Percentiles rank a stretch among this genome's conserved stretches.
Conservation (phyloP, 208 protist species). For the Blastocrithidia nonstop region DNA sequence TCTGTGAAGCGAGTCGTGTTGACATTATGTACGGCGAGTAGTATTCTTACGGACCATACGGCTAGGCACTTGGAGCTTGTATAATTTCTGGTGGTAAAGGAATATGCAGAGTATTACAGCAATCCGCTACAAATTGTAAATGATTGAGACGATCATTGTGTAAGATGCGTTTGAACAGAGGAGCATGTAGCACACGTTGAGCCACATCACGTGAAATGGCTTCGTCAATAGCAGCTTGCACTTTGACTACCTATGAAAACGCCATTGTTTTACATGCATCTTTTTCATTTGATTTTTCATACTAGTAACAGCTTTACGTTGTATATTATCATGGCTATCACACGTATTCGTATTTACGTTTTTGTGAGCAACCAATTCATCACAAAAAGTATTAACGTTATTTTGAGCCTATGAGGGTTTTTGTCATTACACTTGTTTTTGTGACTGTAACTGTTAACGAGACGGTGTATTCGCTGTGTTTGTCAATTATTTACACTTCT, state of each 20-base stretch:
- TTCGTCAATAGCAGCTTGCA: no score
- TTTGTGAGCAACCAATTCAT: no score
- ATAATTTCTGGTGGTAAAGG: constrained; percentile 50
- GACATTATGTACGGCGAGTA: neutral
- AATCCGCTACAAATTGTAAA: constrained; percentile 73
- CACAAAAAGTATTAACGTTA: no score
- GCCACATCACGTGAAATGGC: constrained; percentile 41
- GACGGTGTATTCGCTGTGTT: no score
- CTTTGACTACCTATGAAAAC: no score
- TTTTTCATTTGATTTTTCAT: constrained; percentile 7
- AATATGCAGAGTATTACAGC: constrained; percentile 39
- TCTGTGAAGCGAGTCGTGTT: no score
- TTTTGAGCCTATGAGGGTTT: no score
- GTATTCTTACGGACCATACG: constrained; percentile 8
- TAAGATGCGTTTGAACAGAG: constrained; percentile 29
- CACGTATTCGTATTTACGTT: no score
- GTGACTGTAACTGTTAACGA: no score
- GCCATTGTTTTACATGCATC: no score
- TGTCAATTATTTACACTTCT: no score
- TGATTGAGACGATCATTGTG: constrained; percentile 34
- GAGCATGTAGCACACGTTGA: constrained; percentile 21
- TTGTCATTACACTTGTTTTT: no score
- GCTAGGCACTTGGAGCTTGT: constrained; percentile 5
- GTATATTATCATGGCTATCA: constrained; percentile 3
- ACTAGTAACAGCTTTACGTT: neutral